These are phyloP conservation scores for Leccinum holopus DNA, from an alignment of 1,284 basidiomycete genomes.

Conservation along the genomic window DNA sequence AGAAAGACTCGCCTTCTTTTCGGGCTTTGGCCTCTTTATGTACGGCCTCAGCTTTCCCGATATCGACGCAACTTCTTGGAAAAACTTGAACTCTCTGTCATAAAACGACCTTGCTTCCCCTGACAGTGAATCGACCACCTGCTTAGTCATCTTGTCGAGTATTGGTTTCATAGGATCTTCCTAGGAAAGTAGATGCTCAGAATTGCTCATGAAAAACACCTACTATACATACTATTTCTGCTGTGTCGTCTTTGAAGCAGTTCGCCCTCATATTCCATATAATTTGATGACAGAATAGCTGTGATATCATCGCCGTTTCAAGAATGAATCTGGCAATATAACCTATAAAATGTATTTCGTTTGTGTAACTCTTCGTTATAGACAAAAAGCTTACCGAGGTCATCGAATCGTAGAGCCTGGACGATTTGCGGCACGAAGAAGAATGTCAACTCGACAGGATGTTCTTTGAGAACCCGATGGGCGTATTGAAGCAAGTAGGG, in stretches of 20 bases:
- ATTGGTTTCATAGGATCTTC: conserved; percentile 94
- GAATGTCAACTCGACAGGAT: conserved; percentile 94
- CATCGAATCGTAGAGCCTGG: conserved; percentile 89
- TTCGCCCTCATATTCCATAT: conserved; percentile 99
- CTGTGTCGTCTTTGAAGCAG: conserved; percentile 88
- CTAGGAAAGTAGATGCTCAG: conserved; percentile 40
- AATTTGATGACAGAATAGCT: conserved; percentile 99
- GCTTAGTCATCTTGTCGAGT: conserved; percentile 84
- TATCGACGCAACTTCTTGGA: conserved; percentile 95
- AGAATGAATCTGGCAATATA: conserved; percentile 97
- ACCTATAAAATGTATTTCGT: conserved; percentile 46
- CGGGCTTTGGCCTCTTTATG: conserved; percentile 94
- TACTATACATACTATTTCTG: conserved; percentile 63
- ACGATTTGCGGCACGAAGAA: conserved; percentile 99
- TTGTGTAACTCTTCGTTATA: neutral
- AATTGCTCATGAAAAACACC: neutral
- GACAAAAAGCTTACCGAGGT: conserved; percentile 60
- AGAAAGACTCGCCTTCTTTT: conserved; percentile 79
- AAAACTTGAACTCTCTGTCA: conserved; percentile 95
- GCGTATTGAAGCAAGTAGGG: conserved; percentile 94
- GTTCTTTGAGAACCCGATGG: conserved; percentile 92
- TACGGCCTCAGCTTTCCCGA: conserved; percentile 97
- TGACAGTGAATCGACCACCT: conserved; percentile 83
- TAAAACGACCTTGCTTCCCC: conserved; percentile 93
- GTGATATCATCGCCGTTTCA: conserved; percentile 96